These are phyloP conservation scores for Wickerhamomyces chaumierensis DNA, from an alignment of 805 yeast genomes.

Conservation along the genomic window DNA sequence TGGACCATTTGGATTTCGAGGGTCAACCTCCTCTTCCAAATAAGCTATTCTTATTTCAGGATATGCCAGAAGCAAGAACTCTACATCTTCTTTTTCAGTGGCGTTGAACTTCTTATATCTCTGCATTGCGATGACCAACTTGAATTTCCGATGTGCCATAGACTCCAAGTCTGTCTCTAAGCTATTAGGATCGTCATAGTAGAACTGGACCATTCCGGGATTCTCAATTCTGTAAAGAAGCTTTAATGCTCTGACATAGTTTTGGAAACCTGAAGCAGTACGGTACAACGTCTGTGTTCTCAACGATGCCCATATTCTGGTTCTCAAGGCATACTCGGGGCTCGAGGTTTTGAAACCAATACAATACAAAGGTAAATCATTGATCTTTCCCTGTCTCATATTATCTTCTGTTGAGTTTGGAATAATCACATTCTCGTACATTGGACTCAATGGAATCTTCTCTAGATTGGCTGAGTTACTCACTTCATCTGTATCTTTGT, in stretches of 20 bases:
- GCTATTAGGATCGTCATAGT: slow-evolving; percentile 38
- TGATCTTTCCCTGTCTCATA: slow-evolving; percentile 30
- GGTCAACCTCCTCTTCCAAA: slow-evolving; percentile 32
- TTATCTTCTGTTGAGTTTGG: slow-evolving; percentile 21
- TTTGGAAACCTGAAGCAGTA: slow-evolving; percentile 76
- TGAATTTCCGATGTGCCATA: slow-evolving; percentile 72
- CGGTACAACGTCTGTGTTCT: slow-evolving; percentile 77
- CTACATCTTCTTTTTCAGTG: slow-evolving; percentile 59
- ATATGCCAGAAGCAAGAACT: slow-evolving; percentile 55
- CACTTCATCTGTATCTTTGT: neutral
- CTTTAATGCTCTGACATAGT: slow-evolving; percentile 64
- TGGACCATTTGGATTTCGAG: slow-evolving; percentile 17
- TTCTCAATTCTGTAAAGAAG: slow-evolving; percentile 59
- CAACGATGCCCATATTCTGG: slow-evolving; percentile 80
- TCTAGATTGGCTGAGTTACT: neutral
- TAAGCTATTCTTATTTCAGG: slow-evolving; percentile 54
- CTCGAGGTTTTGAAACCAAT: slow-evolving; percentile 62
- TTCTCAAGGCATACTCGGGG: slow-evolving; percentile 53
- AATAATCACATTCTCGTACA: slow-evolving; percentile 21
- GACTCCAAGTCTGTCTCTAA: slow-evolving; percentile 55
- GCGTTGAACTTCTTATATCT: slow-evolving; percentile 53
- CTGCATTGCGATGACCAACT: slow-evolving; percentile 81
- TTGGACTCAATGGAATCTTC: slow-evolving; percentile 11
- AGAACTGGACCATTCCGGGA: slow-evolving; percentile 36
- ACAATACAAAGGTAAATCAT: slow-evolving; percentile 60